Percentiles rank a stretch among this genome's conserved stretches.
Evolutionary conservation across 331 rosid genomes (phyloP).

Genomic region (Quercus phellos): DNA sequence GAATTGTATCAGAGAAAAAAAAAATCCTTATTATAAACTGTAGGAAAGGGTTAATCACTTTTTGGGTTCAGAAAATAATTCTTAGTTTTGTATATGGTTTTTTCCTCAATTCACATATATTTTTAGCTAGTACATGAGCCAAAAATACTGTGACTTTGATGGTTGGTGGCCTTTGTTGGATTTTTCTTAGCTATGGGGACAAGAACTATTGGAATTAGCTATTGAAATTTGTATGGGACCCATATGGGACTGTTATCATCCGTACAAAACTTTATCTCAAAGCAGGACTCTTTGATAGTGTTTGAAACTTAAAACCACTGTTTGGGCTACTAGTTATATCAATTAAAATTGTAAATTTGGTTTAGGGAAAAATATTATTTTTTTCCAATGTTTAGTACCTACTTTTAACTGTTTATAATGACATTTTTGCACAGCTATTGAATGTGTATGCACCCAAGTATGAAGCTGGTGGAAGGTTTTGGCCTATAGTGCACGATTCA

Average conservation of each 20-base stretch:
- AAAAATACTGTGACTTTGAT: too few species aligned
- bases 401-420: background rate
- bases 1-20: background rate
- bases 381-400: background rate
- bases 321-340: background rate
- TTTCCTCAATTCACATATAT: too few species aligned
- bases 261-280: background rate
- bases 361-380: background rate
- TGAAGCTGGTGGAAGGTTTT: slow-evolving; percentile 66
- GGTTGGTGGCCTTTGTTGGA: too few species aligned
- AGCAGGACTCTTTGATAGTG: background rate
- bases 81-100: background rate
- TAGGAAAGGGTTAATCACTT: too few species aligned
- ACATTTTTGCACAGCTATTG: slow-evolving; percentile 44
- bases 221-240: background rate
- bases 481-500: slow-evolving; percentile 69
- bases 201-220: background rate
- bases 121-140: too few species aligned
- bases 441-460: slow-evolving; percentile 64
- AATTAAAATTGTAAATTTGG: background rate
- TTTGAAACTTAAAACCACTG: background rate
- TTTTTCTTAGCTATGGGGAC: background rate
- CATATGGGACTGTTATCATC: background rate
- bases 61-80: background rate
- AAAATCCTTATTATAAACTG: too few species aligned